Percentiles rank a stretch among this genome's conserved stretches.
These are phyloP conservation scores for Quercus suber DNA, from an alignment of 306 rosid species.

Conservation along the genomic window DNA sequence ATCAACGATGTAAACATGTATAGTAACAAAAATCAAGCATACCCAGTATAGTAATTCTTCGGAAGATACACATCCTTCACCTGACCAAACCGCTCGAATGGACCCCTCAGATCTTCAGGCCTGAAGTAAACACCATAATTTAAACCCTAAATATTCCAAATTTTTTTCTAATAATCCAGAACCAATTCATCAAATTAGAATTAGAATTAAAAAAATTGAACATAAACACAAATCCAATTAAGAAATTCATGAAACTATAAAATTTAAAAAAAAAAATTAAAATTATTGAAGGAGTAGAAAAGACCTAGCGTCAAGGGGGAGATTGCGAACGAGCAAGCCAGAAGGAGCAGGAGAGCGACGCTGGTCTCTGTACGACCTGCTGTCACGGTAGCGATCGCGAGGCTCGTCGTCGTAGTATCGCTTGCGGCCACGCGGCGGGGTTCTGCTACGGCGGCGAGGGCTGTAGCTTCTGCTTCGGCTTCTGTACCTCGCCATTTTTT, in stretches of 20 bases:
- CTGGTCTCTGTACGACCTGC: conserved; percentile 68
- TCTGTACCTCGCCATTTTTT: conserved; percentile 62
- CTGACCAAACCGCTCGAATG: conserved; percentile 92
- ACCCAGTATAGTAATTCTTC: conserved; percentile 90
- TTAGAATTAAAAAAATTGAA: not conserved
- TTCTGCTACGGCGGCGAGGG: conserved; percentile 88
- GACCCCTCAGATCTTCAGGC: conserved; percentile 80
- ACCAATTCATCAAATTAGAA: not conserved
- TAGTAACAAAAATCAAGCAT: conserved; percentile 8
- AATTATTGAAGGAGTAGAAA: not conserved
- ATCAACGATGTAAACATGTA: not conserved
- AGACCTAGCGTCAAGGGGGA: conserved; percentile 90
- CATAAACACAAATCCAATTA: not conserved
- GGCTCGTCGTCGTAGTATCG: conserved; percentile 67
- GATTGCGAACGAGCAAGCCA: conserved; percentile 96
- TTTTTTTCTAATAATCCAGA: not conserved
- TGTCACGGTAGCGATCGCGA: conserved; percentile 56
- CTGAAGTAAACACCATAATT: conserved; percentile 34
- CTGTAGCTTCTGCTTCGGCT: conserved; percentile 93
- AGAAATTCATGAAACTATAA: not conserved
- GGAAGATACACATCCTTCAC: conserved; percentile 99
- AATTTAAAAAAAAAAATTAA: not conserved
- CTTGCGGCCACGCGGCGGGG: conserved; percentile 81
- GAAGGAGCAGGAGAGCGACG: conserved; percentile 83
- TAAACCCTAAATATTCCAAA: not conserved